Evolutionary conservation across 2,329 filamentous ascomycete species (phyloP).

Genomic region (Plenodomus lindquistii): DNA sequence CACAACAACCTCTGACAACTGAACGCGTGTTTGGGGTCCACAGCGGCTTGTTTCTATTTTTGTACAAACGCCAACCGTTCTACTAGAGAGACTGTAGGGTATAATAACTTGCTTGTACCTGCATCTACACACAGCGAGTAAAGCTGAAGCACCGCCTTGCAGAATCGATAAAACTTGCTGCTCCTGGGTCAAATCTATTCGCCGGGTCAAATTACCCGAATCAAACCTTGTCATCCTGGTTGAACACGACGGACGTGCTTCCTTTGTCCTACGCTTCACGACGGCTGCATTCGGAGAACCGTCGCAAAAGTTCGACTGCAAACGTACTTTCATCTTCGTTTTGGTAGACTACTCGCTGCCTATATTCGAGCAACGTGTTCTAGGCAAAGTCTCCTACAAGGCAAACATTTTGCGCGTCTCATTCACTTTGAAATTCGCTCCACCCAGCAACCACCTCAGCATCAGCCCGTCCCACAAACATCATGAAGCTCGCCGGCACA

Average conservation of each 20-base stretch:
- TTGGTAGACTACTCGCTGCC: not conserved
- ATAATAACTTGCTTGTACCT: not conserved
- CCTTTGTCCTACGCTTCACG: constrained; percentile 22
- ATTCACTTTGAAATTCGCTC: not conserved
- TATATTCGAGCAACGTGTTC: constrained; percentile 4
- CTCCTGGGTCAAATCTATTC: not conserved
- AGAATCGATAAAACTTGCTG: not conserved
- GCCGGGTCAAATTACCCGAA: not conserved
- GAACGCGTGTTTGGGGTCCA: not conserved
- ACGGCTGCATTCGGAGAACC: constrained; percentile 13
- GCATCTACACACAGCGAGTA: no score
- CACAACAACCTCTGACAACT: not conserved
- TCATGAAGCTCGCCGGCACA: constrained; percentile 13
- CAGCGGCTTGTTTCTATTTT: not conserved
- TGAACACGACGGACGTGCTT: constrained; percentile 6
- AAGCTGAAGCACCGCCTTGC: not conserved
- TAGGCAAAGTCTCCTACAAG: not conserved
- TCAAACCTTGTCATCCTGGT: not conserved
- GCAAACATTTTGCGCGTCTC: not conserved
- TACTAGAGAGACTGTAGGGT: not conserved
- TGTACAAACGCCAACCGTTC: not conserved
- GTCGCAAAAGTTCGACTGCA: constrained; percentile 8
- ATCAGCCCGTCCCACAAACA: not conserved
- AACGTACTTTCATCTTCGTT: constrained; percentile 16
- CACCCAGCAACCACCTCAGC: not conserved